Evolutionary conservation across 2,329 filamentous ascomycete genomes (phyloP).

Genomic region (Neobulgaria alba): DNA sequence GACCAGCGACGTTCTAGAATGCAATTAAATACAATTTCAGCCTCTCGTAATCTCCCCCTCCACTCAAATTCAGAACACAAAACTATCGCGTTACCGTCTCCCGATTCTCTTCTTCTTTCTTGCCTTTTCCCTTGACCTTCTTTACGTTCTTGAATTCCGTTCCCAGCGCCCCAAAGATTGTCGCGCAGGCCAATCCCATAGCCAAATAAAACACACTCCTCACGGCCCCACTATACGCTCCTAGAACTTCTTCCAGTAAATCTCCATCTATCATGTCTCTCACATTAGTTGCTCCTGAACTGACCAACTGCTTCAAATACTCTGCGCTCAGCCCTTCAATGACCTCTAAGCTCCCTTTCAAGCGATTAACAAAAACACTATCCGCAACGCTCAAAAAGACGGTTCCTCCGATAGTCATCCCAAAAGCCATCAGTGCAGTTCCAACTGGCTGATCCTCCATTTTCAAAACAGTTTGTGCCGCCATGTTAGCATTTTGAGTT

Average conservation of each 20-base stretch:
- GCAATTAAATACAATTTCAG: too few species aligned
- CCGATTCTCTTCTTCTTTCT: too few species aligned
- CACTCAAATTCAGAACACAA: too few species aligned
- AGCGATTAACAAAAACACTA: slow-evolving; percentile 2
- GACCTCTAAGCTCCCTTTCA: slow-evolving; percentile 25
- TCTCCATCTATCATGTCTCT: slow-evolving; percentile 34
- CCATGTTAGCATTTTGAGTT: slow-evolving; percentile 39
- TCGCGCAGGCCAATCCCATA: slow-evolving; percentile 43
- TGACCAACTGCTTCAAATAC: slow-evolving; percentile 25
- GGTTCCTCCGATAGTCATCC: slow-evolving; percentile 2
- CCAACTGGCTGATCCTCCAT: slow-evolving; percentile 43
- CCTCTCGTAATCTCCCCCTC: too few species aligned
- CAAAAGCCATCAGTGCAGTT: slow-evolving; percentile 4
- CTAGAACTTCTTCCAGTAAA: slow-evolving; percentile 35
- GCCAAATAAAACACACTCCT: slow-evolving; percentile 51
- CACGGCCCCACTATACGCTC: slow-evolving; percentile 53
- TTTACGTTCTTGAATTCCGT: slow-evolving; percentile 47
- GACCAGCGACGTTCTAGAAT: too few species aligned
- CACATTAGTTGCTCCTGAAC: slow-evolving; percentile 41
- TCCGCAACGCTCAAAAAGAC: slow-evolving; percentile 3
- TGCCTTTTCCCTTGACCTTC: background rate
- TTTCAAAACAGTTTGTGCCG: slow-evolving; percentile 36
- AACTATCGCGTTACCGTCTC: too few species aligned
- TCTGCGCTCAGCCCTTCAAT: slow-evolving; percentile 5
- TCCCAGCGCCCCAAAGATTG: slow-evolving; percentile 43